A percentile compares a stretch with the other conserved stretches of the same genome.
Conservation (phyloP, 768 basidiomycete species). For the Cystobasidium ongulense region DNA sequence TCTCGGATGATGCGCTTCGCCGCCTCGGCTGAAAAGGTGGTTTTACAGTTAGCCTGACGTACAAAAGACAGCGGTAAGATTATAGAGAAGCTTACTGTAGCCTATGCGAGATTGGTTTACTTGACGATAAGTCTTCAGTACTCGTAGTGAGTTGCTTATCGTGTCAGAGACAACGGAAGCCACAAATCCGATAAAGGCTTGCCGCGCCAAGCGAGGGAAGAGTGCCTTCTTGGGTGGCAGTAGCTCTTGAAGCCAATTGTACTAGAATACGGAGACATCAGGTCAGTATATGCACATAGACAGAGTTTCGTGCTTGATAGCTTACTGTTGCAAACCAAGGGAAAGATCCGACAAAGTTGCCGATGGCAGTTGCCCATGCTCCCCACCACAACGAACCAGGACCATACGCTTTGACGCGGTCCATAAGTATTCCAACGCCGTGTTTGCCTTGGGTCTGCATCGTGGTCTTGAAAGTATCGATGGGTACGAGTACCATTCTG, state of each 20-base stretch:
- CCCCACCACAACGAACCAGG: conserved; percentile 38
- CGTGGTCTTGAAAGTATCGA: conserved; percentile 87
- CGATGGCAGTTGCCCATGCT: conserved; percentile 55
- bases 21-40: conserved; percentile 51
- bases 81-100: conserved; percentile 51
- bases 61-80: not conserved
- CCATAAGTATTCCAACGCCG: conserved; percentile 60
- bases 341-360: conserved; percentile 87
- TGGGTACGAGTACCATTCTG: conserved; percentile 81
- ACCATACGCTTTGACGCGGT: conserved; percentile 51
- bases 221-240: conserved; percentile 50
- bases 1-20: conserved; percentile 64
- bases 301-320: not conserved
- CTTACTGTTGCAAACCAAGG: conserved; percentile 57
- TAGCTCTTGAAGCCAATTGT: conserved; percentile 33
- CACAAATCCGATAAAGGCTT: conserved; percentile 82
- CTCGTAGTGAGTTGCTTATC: conserved; percentile 75
- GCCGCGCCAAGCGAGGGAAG: conserved; percentile 61
- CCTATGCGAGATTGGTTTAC: conserved; percentile 72
- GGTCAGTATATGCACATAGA: not conserved
- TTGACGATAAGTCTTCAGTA: conserved; percentile 92
- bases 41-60: not conserved
- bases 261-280: conserved; percentile 4
- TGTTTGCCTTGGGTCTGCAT: conserved; percentile 77
- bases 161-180: conserved; percentile 81